Conservation (phyloP, 192 early-diverging fungal species). For the Podila horticola region DNA sequence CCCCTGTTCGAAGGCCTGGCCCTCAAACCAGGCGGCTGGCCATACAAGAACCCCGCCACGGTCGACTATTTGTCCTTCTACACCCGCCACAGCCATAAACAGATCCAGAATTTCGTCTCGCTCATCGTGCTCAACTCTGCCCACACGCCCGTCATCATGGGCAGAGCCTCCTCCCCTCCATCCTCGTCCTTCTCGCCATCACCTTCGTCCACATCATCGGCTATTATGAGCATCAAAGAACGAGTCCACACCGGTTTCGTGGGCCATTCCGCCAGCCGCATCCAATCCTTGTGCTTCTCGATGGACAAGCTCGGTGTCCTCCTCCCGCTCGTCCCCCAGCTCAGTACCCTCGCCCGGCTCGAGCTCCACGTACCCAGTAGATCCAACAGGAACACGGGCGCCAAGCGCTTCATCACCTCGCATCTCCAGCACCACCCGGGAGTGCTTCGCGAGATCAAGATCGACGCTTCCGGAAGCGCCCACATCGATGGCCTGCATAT, state of each 20-base stretch:
- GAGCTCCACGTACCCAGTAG: neutral
- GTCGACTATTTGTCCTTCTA: neutral
- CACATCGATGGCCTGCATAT: no score
- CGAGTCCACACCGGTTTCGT: neutral
- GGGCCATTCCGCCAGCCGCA: neutral
- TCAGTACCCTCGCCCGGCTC: neutral
- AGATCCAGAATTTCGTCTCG: neutral
- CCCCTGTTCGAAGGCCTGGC: neutral
- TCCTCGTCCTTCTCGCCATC: no score
- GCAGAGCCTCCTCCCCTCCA: no score
- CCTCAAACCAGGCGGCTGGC: neutral
- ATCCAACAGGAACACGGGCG: neutral
- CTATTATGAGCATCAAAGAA: no score
- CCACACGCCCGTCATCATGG: no score
- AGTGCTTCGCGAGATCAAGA: neutral
- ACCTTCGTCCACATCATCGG: no score
- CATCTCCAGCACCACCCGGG: neutral
- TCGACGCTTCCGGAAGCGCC: neutral
- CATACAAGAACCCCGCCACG: neutral
- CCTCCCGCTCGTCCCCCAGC: neutral
- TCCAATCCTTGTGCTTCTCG: neutral
- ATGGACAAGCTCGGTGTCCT: neutral
- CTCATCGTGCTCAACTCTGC: neutral
- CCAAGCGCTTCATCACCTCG: neutral
- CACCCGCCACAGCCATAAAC: neutral